Evolutionary conservation across 1,284 basidiomycete genomes (phyloP).

Genomic region (Ganoderma multipileum): DNA sequence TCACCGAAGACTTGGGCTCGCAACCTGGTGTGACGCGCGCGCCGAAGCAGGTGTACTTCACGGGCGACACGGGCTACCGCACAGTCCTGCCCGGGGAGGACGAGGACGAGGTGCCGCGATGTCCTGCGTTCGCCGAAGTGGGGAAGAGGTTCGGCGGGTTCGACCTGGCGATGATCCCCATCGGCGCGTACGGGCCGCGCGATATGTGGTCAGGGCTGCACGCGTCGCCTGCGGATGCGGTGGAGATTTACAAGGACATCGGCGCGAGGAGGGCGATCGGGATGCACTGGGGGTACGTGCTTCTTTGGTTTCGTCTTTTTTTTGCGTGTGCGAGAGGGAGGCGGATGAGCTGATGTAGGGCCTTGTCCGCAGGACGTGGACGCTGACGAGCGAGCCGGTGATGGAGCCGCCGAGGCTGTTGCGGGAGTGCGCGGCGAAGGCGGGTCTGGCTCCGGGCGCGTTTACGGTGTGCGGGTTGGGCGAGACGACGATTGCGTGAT

Average conservation of each 20-base stretch:
- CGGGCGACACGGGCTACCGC: slow-evolving; percentile 73
- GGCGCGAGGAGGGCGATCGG: slow-evolving; percentile 62
- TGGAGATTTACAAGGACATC: slow-evolving; percentile 69
- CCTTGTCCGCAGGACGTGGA: slow-evolving; percentile 49
- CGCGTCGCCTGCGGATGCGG: slow-evolving; percentile 67
- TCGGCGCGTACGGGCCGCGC: slow-evolving; percentile 73
- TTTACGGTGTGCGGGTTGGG: slow-evolving; percentile 65
- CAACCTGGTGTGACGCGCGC: slow-evolving; percentile 5
- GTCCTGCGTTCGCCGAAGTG: slow-evolving; percentile 75
- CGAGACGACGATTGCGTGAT: slow-evolving; percentile 48
- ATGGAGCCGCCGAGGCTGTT: slow-evolving; percentile 64
- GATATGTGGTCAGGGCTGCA: slow-evolving; percentile 65
- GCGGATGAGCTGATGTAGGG: no score
- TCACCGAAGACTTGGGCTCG: slow-evolving; percentile 46
- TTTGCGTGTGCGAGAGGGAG: no score
- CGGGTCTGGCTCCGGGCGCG: slow-evolving; percentile 54
- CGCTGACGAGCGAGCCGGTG: slow-evolving; percentile 60
- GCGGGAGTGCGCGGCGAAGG: slow-evolving; percentile 54
- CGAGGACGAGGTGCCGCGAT: slow-evolving; percentile 59
- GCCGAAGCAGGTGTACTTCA: slow-evolving; percentile 63
- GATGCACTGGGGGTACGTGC: slow-evolving; percentile 72
- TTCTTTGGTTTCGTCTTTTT: neutral
- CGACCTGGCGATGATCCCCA: slow-evolving; percentile 68
- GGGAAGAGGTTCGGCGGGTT: slow-evolving; percentile 67
- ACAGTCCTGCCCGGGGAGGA: slow-evolving; percentile 53